phyloP scores from a whole-genome alignment of 768 basidiomycete species.

The Amanita subjunquillea region DNA sequence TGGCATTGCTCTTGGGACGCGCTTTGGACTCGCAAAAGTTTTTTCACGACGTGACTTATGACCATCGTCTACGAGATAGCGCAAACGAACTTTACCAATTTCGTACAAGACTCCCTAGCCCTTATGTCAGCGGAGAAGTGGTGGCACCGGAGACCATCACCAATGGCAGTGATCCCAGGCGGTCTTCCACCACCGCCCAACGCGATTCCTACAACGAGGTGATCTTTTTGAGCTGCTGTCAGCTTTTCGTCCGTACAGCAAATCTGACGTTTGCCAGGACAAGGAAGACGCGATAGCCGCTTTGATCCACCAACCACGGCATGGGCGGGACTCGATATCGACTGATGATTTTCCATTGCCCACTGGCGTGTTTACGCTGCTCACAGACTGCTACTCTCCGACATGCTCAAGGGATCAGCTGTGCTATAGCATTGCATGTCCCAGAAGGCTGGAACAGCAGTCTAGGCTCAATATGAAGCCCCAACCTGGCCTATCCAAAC shows the following conservation, averaged over 20 bases:
- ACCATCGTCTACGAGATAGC: constrained; percentile 89
- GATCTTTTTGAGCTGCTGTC: background rate
- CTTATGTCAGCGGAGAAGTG: constrained; percentile 77
- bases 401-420: constrained; percentile 89
- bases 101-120: constrained; percentile 69
- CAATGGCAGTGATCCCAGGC: constrained; percentile 11
- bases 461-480: constrained; percentile 91
- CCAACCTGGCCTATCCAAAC: constrained; percentile 79
- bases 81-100: constrained; percentile 90
- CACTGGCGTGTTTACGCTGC: constrained; percentile 88
- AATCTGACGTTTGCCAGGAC: constrained; percentile 13
- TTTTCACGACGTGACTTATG: constrained; percentile 99
- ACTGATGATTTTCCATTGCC: constrained; percentile 68
- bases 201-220: constrained; percentile 20
- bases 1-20: constrained; percentile 89
- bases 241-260: constrained; percentile 1
- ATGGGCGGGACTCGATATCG: constrained; percentile 22
- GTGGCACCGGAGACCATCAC: constrained; percentile 78
- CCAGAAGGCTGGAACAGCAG: constrained; percentile 88
- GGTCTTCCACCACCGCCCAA: constrained; percentile 5
- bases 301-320: constrained; percentile 15
- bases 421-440: constrained; percentile 98
- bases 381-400: constrained; percentile 97
- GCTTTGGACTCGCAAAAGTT: constrained; percentile 97
- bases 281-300: constrained; percentile 18